Base-by-base conservation (phyloP, 148 eudicot genomes). In the Euryodendron excelsum region DNA sequence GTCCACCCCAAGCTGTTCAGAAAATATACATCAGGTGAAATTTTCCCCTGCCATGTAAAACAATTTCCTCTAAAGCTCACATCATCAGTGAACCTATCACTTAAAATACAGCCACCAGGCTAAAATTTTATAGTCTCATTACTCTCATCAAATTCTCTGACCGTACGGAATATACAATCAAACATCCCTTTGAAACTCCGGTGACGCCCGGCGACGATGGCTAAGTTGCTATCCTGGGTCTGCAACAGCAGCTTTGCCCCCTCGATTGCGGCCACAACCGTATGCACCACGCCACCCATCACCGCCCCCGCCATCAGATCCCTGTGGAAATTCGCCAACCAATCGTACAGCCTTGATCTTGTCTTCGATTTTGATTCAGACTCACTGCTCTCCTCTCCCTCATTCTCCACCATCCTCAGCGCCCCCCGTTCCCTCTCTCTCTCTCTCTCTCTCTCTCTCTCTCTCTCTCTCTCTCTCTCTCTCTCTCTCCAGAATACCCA, bases 231-330 rank as follows among this genome's bases (percentile, higher is more conserved):
- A 80, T 95, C 97, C 78, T 95, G 98, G 4, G 99, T 95, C 83
- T 95, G 99, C 48, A 91, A 62, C 76, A 96, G 84, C 66, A 96
- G 92, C 90, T 96, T 96, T 0, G 97, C 88, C 80, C 97, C 86
- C 85, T 96, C 99, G 69, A 96, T 90, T 0, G 98, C 98, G 15
- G 99, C 98, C 70, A 96, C 98, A 25, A 93, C 88, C n/a, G 99
- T 93, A 83, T 96, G 98, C 70, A 96, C 98, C 77, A 84, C 80
- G 33, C 98, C 98, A 0, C 99, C 99, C 92, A 96, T 90, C 64
- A 92, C 77, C 58, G 95, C 97, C 12, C 97, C 98, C 14, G 99
- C 98, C 87, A 91, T 82, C 59, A 96, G 88, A 90, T 96, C 99
- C 59, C 88, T 84, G 69, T 93, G 92, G 75, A 96, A 96, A 27